Conservation (phyloP, 108 stramenopile species). For the Cyclotella baltica region DNA sequence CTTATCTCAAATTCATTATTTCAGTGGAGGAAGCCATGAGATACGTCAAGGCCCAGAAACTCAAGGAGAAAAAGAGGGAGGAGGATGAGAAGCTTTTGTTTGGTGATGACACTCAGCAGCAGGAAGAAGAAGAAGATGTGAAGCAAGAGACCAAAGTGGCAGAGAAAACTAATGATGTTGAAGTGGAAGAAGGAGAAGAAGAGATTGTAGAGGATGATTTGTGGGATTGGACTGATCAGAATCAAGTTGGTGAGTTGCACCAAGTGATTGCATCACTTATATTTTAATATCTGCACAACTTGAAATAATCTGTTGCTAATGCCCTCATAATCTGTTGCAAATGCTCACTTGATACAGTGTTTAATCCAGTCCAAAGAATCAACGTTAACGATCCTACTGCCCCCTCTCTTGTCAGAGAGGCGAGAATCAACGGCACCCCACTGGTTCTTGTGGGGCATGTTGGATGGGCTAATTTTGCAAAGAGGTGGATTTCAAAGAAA, state of each 20-base stretch:
- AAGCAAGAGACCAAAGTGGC: conserved; percentile 7
- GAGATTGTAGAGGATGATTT: conserved; percentile 16
- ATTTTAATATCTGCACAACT: neutral
- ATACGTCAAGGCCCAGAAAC: conserved; percentile 38
- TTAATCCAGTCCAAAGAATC: conserved; percentile 64
- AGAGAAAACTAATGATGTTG: conserved; percentile 4
- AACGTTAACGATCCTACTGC: conserved; percentile 59
- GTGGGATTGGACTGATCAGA: conserved; percentile 57
- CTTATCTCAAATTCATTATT: neutral
- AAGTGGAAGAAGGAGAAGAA: conserved; percentile 16
- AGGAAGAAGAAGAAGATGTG: neutral
- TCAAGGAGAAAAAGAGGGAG: conserved; percentile 48
- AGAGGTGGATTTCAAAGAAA: conserved; percentile 64
- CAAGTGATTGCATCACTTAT: neutral
- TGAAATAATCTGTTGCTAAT: neutral
- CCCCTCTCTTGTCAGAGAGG: conserved; percentile 56
- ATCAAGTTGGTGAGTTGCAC: conserved; percentile 45
- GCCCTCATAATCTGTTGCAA: neutral
- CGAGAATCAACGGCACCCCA: conserved; percentile 74
- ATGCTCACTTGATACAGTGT: neutral
- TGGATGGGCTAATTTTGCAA: conserved; percentile 82
- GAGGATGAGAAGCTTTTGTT: conserved; percentile 54
- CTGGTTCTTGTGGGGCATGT: conserved; percentile 72
- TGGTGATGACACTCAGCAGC: conserved; percentile 15
- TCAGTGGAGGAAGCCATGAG: conserved; percentile 52